These are phyloP conservation scores for Mortierella sp. DNA, from an alignment of 371 early-diverging fungal genomes.

Conservation along the genomic window DNA sequence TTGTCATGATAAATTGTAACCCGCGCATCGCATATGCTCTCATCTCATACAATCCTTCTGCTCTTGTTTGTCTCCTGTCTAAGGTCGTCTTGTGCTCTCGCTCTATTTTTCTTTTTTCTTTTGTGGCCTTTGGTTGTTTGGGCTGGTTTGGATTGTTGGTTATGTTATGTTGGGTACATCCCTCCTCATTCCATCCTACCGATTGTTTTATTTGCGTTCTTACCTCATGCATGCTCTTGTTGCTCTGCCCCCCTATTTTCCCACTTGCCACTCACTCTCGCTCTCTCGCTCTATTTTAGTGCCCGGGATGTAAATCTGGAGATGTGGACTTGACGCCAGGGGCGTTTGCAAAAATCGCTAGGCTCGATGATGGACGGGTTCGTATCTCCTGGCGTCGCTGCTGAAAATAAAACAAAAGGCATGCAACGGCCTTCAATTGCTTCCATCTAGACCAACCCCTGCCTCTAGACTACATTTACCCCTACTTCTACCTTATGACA, in stretches of 20 bases:
- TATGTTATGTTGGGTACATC: not conserved
- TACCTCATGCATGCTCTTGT: not conserved
- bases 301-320: conserved; percentile 71
- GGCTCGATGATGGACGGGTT: conserved; percentile 64
- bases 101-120: not conserved
- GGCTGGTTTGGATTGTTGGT: not conserved
- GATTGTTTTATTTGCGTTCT: not conserved
- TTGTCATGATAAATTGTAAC: conserved; percentile 1
- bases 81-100: not conserved
- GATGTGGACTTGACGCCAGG: conserved; percentile 71
- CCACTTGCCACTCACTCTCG: not conserved
- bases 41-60: not conserved
- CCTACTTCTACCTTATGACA: not conserved
- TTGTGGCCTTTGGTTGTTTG: not conserved
- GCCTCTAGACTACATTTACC: not conserved
- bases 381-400: conserved; percentile 61
- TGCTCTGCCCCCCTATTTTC: not conserved
- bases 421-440: not conserved
- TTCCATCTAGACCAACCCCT: not conserved
- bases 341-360: conserved; percentile 70
- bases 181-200: not conserved
- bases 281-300: conserved; percentile 46
- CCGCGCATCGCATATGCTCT: not conserved
- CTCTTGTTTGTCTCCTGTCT: not conserved
- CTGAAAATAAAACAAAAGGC: not conserved